Conservation (phyloP, 768 basidiomycete species). For the Clavaria fumosa region DNA sequence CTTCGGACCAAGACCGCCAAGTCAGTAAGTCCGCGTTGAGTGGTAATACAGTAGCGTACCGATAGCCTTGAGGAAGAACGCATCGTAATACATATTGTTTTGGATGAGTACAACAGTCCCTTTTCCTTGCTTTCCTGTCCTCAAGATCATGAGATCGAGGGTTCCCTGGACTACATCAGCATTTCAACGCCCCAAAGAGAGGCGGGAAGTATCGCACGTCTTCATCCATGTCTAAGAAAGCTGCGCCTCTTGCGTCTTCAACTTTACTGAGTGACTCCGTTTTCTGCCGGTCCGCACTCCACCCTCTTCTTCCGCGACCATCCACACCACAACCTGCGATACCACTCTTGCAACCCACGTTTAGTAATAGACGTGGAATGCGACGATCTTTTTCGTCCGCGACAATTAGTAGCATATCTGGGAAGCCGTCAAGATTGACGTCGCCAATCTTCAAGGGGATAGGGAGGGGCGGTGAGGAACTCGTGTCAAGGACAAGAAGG, state of each 20-base stretch:
- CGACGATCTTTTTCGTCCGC: conserved; percentile 24
- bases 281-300: conserved; percentile 38
- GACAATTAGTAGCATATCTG: conserved; percentile 59
- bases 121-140: conserved; percentile 48
- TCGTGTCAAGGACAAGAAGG: conserved; percentile 57
- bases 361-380: conserved; percentile 47
- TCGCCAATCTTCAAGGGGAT: conserved; percentile 76
- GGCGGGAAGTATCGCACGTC: conserved; percentile 45
- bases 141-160: conserved; percentile 83
- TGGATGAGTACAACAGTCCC: conserved; percentile 71
- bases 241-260: conserved; percentile 62
- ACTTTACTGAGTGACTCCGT: conserved; percentile 46
- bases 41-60: conserved; percentile 30
- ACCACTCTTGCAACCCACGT: conserved; percentile 40
- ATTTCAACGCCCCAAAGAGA: conserved; percentile 1
- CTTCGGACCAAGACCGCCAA: conserved; percentile 24
- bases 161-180: conserved; percentile 41
- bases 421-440: conserved; percentile 86
- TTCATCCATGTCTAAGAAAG: conserved; percentile 89
- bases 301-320: conserved; percentile 47
- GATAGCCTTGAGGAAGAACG: conserved; percentile 95
- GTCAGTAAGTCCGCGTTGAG: neutral
- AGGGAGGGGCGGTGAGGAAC: conserved; percentile 52
- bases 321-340: conserved; percentile 40
- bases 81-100: conserved; percentile 97